Evolutionary conservation across 192 early-diverging fungal species (phyloP).

Genomic region (Coemansia sp.): DNA sequence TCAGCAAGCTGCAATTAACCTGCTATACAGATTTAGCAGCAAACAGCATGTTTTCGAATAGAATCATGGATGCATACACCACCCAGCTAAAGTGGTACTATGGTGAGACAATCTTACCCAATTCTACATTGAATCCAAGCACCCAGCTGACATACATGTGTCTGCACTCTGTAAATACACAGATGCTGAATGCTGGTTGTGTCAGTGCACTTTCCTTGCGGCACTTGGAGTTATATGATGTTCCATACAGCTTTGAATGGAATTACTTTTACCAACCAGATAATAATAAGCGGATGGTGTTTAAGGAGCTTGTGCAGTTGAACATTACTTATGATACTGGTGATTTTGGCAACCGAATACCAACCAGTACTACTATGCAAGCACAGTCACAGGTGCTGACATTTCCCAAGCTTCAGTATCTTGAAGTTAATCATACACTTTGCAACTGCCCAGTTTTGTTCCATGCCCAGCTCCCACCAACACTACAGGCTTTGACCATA

Average conservation of each 20-base stretch:
- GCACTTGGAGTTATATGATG: background rate
- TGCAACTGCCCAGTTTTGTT: conserved; percentile 3
- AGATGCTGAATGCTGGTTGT: background rate
- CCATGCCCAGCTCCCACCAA: background rate
- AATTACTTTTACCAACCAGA: background rate
- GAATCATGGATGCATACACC: background rate
- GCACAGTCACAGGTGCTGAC: background rate
- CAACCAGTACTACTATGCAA: background rate
- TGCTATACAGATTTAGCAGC: background rate
- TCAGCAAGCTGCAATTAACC: background rate
- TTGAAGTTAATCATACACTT: background rate
- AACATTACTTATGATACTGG: background rate
- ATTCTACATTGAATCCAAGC: background rate
- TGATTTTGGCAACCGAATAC: no score
- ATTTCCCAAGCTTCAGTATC: conserved; percentile 1
- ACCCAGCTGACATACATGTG: background rate
- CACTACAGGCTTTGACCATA: background rate
- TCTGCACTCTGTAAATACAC: background rate
- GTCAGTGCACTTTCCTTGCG: background rate
- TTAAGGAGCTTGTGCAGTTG: background rate
- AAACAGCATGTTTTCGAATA: background rate
- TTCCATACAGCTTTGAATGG: background rate
- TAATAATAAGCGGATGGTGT: background rate
- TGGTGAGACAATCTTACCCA: background rate
- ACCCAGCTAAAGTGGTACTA: background rate